Percentiles rank a stretch among this genome's conserved stretches.
These are phyloP conservation scores for Coleophoma eucalyptorum DNA, from an alignment of 2,329 filamentous ascomycete genomes.

Conservation along the genomic window DNA sequence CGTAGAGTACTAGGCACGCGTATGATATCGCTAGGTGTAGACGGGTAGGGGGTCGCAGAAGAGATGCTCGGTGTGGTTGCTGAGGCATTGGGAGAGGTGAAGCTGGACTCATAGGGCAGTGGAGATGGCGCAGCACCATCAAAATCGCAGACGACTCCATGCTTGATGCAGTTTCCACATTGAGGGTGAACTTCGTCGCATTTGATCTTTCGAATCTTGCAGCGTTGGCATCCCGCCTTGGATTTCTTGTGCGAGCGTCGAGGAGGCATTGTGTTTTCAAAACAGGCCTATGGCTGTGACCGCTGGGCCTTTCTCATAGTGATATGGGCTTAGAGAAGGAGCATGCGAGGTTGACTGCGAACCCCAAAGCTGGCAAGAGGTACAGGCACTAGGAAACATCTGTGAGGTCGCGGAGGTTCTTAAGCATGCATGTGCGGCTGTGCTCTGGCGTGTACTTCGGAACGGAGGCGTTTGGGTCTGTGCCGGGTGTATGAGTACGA, in stretches of 20 bases:
- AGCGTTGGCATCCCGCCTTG: conserved; percentile 60
- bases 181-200: conserved; percentile 64
- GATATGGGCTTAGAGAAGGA: too few species aligned
- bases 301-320: not conserved
- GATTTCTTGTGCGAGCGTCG: conserved; percentile 68
- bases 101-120: not conserved
- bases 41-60: conserved; percentile 13
- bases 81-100: conserved; percentile 1
- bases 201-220: conserved; percentile 69
- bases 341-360: too few species aligned
- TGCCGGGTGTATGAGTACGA: too few species aligned
- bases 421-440: too few species aligned
- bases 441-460: too few species aligned
- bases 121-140: conserved; percentile 32
- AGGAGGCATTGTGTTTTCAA: conserved; percentile 48
- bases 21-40: conserved; percentile 14
- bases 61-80: conserved; percentile 11
- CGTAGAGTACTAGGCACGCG: conserved; percentile 11
- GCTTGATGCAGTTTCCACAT: conserved; percentile 64
- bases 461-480: too few species aligned
- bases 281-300: conserved; percentile 3
- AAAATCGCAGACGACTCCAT: conserved; percentile 64
- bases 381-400: too few species aligned
- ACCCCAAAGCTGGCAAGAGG: too few species aligned
- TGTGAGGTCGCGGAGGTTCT: too few species aligned